Evolutionary conservation across 106 monocot species (phyloP).

Genomic region (Triglochin maritima): DNA sequence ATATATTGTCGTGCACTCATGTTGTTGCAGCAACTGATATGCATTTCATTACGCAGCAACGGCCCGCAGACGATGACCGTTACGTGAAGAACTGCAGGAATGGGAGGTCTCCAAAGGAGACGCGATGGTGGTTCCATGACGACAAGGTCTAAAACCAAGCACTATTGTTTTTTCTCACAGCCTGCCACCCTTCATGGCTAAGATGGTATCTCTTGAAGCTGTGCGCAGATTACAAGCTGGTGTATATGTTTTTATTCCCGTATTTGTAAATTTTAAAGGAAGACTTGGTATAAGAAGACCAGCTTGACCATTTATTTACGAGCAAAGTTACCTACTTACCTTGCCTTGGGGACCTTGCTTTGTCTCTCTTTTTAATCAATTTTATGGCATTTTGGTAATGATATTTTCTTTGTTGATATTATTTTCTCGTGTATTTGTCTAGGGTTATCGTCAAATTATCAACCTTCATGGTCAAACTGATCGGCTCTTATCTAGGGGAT

Average conservation of each 20-base stretch:
- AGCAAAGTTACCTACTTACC: not conserved
- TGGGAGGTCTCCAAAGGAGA: constrained; percentile 33
- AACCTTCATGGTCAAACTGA: no score
- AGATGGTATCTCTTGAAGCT: not conserved
- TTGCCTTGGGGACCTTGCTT: not conserved
- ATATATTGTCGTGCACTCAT: not conserved
- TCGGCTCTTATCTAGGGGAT: no score
- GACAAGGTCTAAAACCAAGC: constrained; percentile 17
- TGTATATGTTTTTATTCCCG: not conserved
- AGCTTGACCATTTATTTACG: not conserved
- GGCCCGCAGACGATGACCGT: constrained; percentile 21
- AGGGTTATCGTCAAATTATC: no score
- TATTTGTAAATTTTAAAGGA: constrained; percentile 2
- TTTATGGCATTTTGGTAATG: no score
- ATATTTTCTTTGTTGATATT: no score
- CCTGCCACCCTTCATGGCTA: not conserved
- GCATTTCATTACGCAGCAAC: constrained; percentile 11
- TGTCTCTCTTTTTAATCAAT: not conserved
- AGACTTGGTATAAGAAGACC: not conserved
- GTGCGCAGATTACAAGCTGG: not conserved
- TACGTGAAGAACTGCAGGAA: constrained; percentile 33
- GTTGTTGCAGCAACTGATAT: not conserved
- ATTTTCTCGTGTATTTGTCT: no score
- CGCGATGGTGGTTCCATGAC: constrained; percentile 36
- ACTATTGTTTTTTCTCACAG: not conserved